A percentile compares a stretch with the other conserved stretches of the same genome.
Conservation (phyloP, 257 asterid species). For the Plantago major region DNA sequence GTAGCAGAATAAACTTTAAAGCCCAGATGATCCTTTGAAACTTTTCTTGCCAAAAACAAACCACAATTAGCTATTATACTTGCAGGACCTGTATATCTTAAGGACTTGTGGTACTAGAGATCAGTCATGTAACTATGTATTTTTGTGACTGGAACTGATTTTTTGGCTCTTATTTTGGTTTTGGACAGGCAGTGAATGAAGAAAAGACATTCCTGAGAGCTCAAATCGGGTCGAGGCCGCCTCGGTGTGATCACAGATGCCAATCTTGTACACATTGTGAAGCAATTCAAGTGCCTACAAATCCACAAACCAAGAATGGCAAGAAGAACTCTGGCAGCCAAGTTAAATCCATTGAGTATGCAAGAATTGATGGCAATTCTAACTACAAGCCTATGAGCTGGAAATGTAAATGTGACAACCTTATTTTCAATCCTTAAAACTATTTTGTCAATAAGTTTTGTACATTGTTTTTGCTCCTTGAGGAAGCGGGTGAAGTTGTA, state of each 20-base stretch:
- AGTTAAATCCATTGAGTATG: constrained; percentile 19
- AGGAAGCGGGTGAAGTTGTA: neutral
- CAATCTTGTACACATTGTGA: constrained; percentile 58
- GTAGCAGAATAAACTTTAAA: too few relatives aligned
- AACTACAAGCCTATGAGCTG: constrained; percentile 97
- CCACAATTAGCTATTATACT: too few relatives aligned
- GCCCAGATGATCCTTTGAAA: too few relatives aligned
- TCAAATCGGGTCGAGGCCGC: constrained; percentile 77
- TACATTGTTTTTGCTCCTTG: neutral
- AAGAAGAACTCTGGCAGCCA: constrained; percentile 22
- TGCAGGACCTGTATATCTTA: too few relatives aligned
- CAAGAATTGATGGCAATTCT: constrained; percentile 29
- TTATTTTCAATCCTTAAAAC: constrained; percentile 67
- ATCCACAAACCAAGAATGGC: constrained; percentile 34
- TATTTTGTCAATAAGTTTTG: neutral
- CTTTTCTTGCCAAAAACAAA: too few relatives aligned
- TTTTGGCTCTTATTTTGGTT: neutral
- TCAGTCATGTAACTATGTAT: neutral
- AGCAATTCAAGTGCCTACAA: constrained; percentile 85
- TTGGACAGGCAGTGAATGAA: constrained; percentile 16
- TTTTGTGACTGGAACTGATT: neutral
- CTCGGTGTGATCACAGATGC: constrained; percentile 70
- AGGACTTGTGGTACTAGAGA: too few relatives aligned
- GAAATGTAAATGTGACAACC: constrained; percentile 89
- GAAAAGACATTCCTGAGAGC: constrained; percentile 34